These are phyloP conservation scores for Podochytrium sp. DNA, from an alignment of 192 early-diverging fungal species.

Conservation along the genomic window DNA sequence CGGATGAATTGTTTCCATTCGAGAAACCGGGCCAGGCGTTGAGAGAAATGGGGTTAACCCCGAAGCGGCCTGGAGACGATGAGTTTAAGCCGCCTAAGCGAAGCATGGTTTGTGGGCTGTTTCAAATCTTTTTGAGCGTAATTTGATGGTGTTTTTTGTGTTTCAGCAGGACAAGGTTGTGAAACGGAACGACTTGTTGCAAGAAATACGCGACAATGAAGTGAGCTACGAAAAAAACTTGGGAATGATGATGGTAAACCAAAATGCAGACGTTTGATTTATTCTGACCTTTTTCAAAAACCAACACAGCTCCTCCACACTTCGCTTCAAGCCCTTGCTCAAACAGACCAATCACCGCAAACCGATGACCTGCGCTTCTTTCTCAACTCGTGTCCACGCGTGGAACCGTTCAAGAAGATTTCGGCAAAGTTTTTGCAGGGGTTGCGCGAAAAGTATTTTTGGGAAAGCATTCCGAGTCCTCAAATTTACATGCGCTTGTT, in stretches of 20 bases:
- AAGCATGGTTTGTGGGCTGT: neutral
- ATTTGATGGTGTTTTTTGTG: neutral
- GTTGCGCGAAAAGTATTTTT: neutral
- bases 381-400: neutral
- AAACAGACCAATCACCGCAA: too few relatives aligned
- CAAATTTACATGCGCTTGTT: neutral
- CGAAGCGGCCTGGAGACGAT: neutral
- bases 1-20: neutral
- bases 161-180: neutral
- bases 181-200: neutral
- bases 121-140: neutral
- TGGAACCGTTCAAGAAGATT: neutral
- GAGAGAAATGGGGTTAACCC: neutral
- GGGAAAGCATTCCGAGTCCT: neutral
- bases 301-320: too few relatives aligned
- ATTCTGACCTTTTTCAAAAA: too few relatives aligned
- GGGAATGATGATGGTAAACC: slow-evolving; percentile 3
- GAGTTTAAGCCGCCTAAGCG: neutral
- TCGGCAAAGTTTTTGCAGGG: neutral
- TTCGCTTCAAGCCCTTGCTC: too few relatives aligned
- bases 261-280: neutral
- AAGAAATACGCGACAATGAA: neutral
- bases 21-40: neutral
- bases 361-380: too few relatives aligned
- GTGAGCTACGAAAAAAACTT: neutral